Base-by-base conservation (phyloP, 1,284 basidiomycete genomes). In the Inonotus hispidus region DNA sequence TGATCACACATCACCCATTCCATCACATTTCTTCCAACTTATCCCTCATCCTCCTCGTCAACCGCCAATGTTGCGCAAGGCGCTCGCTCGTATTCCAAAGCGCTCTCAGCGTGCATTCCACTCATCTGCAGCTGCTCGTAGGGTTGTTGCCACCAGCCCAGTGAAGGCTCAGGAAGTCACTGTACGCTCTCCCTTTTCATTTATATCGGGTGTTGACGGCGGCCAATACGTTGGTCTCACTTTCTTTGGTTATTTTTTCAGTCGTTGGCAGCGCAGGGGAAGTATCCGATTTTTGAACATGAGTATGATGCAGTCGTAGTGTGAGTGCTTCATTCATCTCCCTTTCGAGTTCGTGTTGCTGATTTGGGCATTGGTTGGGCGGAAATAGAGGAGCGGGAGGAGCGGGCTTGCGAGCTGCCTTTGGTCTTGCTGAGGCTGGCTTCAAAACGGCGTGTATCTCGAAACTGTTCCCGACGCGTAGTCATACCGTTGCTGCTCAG, bases 361-460 rank as follows among this genome's bases (percentile, higher is more conserved):
- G 13, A 58, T 37, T 53, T 63, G 23, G 41, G n/a, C 32, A 4
- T 8, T 32, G 41, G 41, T 43, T 10, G 41, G 5, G n/a, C n/a
- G 16, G 11, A 56, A 55, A 66, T 69, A 95, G 93, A 65, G 95
- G 97, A 74, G 97, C 97, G 58, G 97, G 97, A 71, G 97, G 97
- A 76, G 95, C 97, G 61, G 97, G 97, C 80, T 83, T 99, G 67
- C 88, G 97, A 76, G 97, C 97, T 56, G 97, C 97, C 35, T 99
- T 99, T 76, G 97, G 97, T 80, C 87, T 99, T 53, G 97, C 97
- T 67, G 96, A 99, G 78, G 94, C 93, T 67, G 97, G 97, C 60
- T 90, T 98, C 76, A 99, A 98, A 75, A 99, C 94, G 43, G 95
- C 94, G 27, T 98, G 96, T 75, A 98, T 98, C 74, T 96, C 96